Base-by-base conservation (phyloP, 352 stramenopile genomes). In the Globisporangium perplexum region DNA sequence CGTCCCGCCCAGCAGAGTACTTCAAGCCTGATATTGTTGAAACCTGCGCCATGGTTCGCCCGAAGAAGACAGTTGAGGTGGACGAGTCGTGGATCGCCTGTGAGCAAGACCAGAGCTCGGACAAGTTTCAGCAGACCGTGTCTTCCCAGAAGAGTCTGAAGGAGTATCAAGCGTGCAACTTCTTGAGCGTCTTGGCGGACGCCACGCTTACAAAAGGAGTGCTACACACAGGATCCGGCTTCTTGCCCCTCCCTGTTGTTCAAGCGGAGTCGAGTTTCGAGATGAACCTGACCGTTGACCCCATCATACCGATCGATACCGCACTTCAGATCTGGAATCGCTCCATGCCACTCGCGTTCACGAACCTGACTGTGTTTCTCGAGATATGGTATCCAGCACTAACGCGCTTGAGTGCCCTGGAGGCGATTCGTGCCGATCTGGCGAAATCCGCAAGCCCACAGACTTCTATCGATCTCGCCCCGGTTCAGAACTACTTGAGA, bases 321-420 rank as follows among this genome's bases (percentile, higher is more conserved):
- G 74, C 77, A 2, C 45, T 72, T 12, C 55, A 49, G 2, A 24
- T 75, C 1, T 86, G 73, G 77, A 46, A 65, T 17, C 35, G 63
- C 17, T 53, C 57, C 5, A 65, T 58, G 0, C 39, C 24, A 17
- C 78, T 65, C 60, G 72, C 65, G 33, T 73, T 88, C 10, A 72
- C 75, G 4, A 71, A 70, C 15, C 31, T 59, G 0, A 36, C 44
- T 3, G 47, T 59, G 4, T 86, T 88, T 53, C 54, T 71, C 14
- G 23, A 58, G 31, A 71, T 72, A 39, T 88, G 74, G 77, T 77
- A 83, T 18, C 66, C 62, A 28, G 68, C 65, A 6, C 73, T 86
- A 5, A 60, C 30, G 17, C 28, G 36, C 12, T 4, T 35, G 11
- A 45, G 23, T 14, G 18, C 26, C 7, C 55, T 60, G 4, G 38